phyloP scores from a whole-genome alignment of 345 rosid species.

The Trapa bicornis region DNA sequence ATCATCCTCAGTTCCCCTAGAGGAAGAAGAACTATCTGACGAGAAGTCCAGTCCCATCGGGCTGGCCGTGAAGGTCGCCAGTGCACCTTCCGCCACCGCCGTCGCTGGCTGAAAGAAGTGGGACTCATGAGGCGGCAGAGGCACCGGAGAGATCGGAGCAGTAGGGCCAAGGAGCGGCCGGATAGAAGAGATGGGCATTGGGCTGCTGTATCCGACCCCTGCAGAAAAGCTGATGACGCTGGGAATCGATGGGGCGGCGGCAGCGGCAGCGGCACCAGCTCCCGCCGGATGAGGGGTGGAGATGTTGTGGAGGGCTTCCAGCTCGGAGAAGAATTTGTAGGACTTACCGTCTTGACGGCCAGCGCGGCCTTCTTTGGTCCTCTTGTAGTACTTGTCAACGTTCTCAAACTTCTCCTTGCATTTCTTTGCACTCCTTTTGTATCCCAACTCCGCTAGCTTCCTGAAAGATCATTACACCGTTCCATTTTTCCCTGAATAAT shows the following conservation, averaged over 20 bases:
- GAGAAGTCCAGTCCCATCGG: slow-evolving; percentile 41
- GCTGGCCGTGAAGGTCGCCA: slow-evolving; percentile 1
- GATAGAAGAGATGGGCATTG: slow-evolving; percentile 9
- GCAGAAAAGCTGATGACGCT: not conserved
- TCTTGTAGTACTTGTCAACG: slow-evolving; percentile 83
- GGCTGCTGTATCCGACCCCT: slow-evolving; percentile 9
- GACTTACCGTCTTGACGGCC: slow-evolving; percentile 81
- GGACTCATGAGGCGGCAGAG: not conserved
- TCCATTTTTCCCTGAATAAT: no score
- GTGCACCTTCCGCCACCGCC: not conserved
- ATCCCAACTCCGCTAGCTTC: slow-evolving; percentile 72
- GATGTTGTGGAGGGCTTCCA: slow-evolving; percentile 55
- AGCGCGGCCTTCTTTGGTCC: slow-evolving; percentile 75
- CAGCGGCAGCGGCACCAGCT: no score
- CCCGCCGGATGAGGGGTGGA: slow-evolving; percentile 9
- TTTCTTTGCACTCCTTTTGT: slow-evolving; percentile 68
- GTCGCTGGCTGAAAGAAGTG: not conserved
- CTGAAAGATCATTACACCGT: slow-evolving; percentile 20
- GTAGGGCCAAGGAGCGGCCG: slow-evolving; percentile 10
- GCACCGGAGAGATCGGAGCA: not conserved
- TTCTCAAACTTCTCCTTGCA: slow-evolving; percentile 94
- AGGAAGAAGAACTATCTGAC: slow-evolving; percentile 49
- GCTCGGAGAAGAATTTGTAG: slow-evolving; percentile 72
- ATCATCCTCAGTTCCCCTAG: slow-evolving; percentile 42
- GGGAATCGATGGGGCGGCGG: not conserved